Evolutionary conservation across 2,329 filamentous ascomycete genomes (phyloP), one percentile per base, ranked within the genome.

Genomic region (Trichoderma atrobrunneum): DNA sequence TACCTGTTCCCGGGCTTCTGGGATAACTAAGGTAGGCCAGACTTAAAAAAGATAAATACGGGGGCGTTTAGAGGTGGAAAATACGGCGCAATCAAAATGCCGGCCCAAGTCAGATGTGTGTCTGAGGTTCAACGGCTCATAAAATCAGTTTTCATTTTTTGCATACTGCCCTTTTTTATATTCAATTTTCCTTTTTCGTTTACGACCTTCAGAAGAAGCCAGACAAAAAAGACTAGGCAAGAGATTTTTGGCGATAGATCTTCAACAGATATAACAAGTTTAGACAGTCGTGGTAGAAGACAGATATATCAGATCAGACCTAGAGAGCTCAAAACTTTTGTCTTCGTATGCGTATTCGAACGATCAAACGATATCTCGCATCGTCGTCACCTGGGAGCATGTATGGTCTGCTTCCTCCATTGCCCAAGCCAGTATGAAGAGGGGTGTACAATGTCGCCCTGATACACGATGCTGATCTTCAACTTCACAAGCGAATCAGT

Each of bases 1-100:
- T 99, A 92, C 86, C 84, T 99, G 72, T 98, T 97, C 84, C 94
- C 95, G 1, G 92, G 91, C 2, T 94, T 95, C 81, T 93, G 87
- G 81, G 78, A 86, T 61, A 78, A 82, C 59, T n/a, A n/a, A n/a
- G n/a, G n/a, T n/a, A n/a, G n/a, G 12, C 21, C 11, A 26, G 14
- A 12, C 21, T 36, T 2, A 51, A 24, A 48, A 54, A 59, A 18
- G 30, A 26, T 16, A 62, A 16, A 16, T 12, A 43, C n/a, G 56
- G 56, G 28, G 57, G 66, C 66, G 57, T 54, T 69, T 69, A 28
- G 56, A 16, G 36, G 28, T 18, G 36, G 39, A 34, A 51, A 62
- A 28, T 51, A 28, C 10, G 32, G 32, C 56, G 26, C 43, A 24
- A 64, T 21, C 48, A 21, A 30, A 34, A 18, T 36, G 39, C 61